Conservation (phyloP, 805 yeast species). For the Candida schatavii region DNA sequence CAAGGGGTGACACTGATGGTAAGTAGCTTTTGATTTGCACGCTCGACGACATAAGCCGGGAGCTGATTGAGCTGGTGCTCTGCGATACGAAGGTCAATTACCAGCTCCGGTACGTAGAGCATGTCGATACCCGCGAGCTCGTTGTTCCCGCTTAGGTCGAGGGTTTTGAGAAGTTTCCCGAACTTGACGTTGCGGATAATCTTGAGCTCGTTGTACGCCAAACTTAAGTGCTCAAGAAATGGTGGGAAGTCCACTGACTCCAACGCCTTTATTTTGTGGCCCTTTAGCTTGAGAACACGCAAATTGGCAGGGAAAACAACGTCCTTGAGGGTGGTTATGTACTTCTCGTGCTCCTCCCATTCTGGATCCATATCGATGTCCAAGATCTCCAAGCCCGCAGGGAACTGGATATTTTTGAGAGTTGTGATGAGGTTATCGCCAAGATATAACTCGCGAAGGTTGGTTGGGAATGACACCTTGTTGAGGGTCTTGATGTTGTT, state of each 20-base stretch:
- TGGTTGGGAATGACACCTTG: constrained; percentile 38
- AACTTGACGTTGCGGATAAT: constrained; percentile 35
- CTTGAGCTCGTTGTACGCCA: constrained; percentile 39
- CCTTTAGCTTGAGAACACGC: constrained; percentile 34
- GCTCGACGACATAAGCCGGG: constrained; percentile 36
- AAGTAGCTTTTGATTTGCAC: constrained; percentile 36
- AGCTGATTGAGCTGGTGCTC: constrained; percentile 31
- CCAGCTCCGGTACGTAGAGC: constrained; percentile 34
- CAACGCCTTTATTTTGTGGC: constrained; percentile 36
- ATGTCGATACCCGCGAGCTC: constrained; percentile 38
- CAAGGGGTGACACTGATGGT: constrained; percentile 24
- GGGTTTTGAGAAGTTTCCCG: constrained; percentile 28
- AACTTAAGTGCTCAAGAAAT: constrained; percentile 27
- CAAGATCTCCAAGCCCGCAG: constrained; percentile 34
- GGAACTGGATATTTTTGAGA: constrained; percentile 41
- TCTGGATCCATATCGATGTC: constrained; percentile 44
- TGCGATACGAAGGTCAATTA: constrained; percentile 35
- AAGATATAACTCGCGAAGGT: constrained; percentile 32
- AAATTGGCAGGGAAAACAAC: constrained; percentile 36
- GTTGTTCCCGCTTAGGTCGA: constrained; percentile 42
- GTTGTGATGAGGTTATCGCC: constrained; percentile 46
- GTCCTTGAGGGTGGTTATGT: constrained; percentile 40
- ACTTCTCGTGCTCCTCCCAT: constrained; percentile 39
- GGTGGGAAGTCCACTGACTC: constrained; percentile 40
- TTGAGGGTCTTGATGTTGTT: constrained; percentile 45